These are phyloP conservation scores for Primulina tabacum DNA, from an alignment of 257 asterid species.

Conservation along the genomic window DNA sequence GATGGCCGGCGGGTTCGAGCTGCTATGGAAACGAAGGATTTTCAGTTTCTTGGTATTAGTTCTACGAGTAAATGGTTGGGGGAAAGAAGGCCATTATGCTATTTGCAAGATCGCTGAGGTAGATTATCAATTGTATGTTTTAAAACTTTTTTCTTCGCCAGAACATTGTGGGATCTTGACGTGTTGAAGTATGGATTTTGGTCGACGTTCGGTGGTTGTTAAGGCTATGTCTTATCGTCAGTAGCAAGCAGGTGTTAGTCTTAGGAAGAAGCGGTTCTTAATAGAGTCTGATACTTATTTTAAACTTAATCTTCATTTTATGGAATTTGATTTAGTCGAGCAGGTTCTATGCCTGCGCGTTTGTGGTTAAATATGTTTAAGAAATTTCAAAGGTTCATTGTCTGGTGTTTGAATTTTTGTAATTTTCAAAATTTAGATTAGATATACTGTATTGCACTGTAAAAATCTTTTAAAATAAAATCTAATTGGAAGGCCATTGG, in stretches of 20 bases:
- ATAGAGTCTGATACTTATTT: not conserved
- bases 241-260: too few species aligned
- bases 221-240: too few species aligned
- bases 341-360: not conserved
- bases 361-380: conserved; percentile 9
- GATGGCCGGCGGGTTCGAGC: conserved; percentile 37
- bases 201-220: not conserved
- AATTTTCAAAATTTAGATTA: not conserved
- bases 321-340: not conserved
- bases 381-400: not conserved
- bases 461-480: not conserved
- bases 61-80: conserved; percentile 60
- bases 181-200: not conserved
- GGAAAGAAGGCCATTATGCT: conserved; percentile 77
- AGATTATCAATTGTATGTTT: not conserved
- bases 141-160: not conserved
- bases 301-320: not conserved
- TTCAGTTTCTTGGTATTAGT: conserved; percentile 32
- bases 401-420: not conserved
- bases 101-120: conserved; percentile 91
- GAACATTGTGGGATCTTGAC: conserved; percentile 15
- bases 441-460: not conserved
- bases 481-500: conserved; percentile 24
- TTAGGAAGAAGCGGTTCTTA: too few species aligned
- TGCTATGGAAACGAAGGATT: conserved; percentile 34